Percentiles rank a stretch among this genome's conserved stretches.
phyloP scores from a whole-genome alignment of 768 basidiomycete species.

The Grammothele lineata region DNA sequence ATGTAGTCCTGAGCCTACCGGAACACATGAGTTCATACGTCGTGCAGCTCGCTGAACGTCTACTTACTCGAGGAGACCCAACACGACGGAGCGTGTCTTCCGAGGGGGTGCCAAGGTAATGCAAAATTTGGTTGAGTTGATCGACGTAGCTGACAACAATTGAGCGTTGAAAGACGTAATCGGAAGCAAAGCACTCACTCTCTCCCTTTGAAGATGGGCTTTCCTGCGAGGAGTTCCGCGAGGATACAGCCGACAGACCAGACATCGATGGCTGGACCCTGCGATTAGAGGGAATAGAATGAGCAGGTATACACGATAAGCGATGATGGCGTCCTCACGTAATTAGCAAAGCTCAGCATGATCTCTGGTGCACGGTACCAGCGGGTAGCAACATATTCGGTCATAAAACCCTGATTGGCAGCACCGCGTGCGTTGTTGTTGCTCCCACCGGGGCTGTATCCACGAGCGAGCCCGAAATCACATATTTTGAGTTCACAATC shows the following conservation, averaged over 20 bases:
- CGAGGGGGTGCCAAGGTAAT: conserved; percentile 96
- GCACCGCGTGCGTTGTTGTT: conserved; percentile 54
- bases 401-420: conserved; percentile 95
- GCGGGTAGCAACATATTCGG: conserved; percentile 97
- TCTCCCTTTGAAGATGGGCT: conserved; percentile 95
- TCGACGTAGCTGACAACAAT: conserved; percentile 77
- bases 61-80: conserved; percentile 83
- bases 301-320: background rate
- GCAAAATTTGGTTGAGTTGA: conserved; percentile 96
- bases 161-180: conserved; percentile 4
- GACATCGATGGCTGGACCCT: conserved; percentile 90
- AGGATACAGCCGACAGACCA: conserved; percentile 97
- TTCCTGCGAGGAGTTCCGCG: conserved; percentile 88
- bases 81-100: conserved; percentile 96
- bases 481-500: conserved; percentile 99
- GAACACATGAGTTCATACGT: no score
- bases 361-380: conserved; percentile 99
- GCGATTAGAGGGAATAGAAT: background rate
- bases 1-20: conserved; percentile 99
- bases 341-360: conserved; percentile 96
- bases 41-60: no score
- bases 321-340: conserved; percentile 72
- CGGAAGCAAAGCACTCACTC: conserved; percentile 55
- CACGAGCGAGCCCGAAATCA: conserved; percentile 95
- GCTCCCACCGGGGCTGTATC: conserved; percentile 83